These are phyloP conservation scores for Collariella sp. DNA, from an alignment of 495 filamentous ascomycete species.

Conservation along the genomic window DNA sequence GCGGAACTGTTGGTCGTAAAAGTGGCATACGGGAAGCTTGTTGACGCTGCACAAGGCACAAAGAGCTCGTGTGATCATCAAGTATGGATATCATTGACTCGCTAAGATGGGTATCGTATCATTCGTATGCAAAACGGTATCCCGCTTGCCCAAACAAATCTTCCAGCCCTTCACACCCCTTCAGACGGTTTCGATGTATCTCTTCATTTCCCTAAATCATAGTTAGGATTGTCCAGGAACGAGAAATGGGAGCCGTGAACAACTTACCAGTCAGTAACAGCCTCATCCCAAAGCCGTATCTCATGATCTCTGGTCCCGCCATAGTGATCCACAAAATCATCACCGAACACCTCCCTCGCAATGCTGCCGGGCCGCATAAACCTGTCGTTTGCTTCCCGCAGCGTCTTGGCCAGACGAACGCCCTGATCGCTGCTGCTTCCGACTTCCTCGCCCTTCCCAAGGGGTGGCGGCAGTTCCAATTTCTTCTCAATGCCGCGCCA, in stretches of 20 bases:
- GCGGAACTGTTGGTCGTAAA: too few species aligned
- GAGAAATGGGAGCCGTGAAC: not conserved
- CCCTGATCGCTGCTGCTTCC: conserved; percentile 59
- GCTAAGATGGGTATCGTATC: not conserved
- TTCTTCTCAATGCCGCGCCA: conserved; percentile 88
- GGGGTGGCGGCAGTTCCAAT: conserved; percentile 71
- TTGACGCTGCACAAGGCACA: too few species aligned
- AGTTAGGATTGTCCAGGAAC: conserved; percentile 13
- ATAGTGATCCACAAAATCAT: conserved; percentile 94
- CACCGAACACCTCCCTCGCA: conserved; percentile 83
- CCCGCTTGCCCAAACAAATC: not conserved
- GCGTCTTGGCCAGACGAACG: conserved; percentile 63
- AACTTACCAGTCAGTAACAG: conserved; percentile 82
- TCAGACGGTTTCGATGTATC: conserved; percentile 68
- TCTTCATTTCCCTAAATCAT: conserved; percentile 48
- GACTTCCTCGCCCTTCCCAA: conserved; percentile 74
- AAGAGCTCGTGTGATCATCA: not conserved
- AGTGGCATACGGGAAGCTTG: too few species aligned
- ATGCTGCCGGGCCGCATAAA: conserved; percentile 71
- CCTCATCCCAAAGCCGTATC: conserved; percentile 83
- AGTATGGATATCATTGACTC: not conserved
- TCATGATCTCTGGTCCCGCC: conserved; percentile 91
- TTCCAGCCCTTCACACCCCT: not conserved
- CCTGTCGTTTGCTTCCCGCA: conserved; percentile 70
- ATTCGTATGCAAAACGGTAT: not conserved